Evolutionary conservation across 306 rosid species (phyloP).

Genomic region (Vigna trinervia): DNA sequence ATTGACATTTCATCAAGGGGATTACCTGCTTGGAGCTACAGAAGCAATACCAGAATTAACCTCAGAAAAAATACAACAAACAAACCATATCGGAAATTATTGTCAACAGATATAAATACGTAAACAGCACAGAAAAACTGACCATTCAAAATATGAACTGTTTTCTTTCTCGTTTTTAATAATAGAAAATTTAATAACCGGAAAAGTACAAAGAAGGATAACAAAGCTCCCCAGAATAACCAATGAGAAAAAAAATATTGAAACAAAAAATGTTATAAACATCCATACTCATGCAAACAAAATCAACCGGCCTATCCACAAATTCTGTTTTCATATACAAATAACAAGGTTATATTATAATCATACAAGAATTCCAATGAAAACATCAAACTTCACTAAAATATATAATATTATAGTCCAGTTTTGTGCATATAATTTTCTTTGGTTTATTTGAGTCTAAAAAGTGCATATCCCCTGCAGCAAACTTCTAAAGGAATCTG

Average conservation of each 20-base stretch:
- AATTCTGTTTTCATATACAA: conserved; percentile 3
- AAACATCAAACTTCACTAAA: conserved; percentile 11
- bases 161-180: neutral
- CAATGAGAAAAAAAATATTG: neutral
- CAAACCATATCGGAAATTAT: conserved; percentile 13
- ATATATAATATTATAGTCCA: conserved; percentile 21
- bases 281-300: conserved; percentile 25
- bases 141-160: conserved; percentile 20
- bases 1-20: conserved; percentile 97
- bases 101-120: neutral
- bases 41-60: conserved; percentile 44
- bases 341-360: neutral
- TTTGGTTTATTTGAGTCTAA: conserved; percentile 31
- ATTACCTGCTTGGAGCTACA: conserved; percentile 94
- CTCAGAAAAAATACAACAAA: conserved; percentile 27
- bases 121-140: conserved; percentile 15
- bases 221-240: conserved; percentile 7
- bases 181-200: conserved; percentile 12
- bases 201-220: neutral
- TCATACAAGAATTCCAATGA: neutral
- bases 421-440: conserved; percentile 1
- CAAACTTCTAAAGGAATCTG: conserved; percentile 5
- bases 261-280: conserved; percentile 25
- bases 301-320: conserved; percentile 23
- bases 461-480: neutral